phyloP scores from a whole-genome alignment of 2,329 filamentous ascomycete genomes.

The Sarocladium oryzae region DNA sequence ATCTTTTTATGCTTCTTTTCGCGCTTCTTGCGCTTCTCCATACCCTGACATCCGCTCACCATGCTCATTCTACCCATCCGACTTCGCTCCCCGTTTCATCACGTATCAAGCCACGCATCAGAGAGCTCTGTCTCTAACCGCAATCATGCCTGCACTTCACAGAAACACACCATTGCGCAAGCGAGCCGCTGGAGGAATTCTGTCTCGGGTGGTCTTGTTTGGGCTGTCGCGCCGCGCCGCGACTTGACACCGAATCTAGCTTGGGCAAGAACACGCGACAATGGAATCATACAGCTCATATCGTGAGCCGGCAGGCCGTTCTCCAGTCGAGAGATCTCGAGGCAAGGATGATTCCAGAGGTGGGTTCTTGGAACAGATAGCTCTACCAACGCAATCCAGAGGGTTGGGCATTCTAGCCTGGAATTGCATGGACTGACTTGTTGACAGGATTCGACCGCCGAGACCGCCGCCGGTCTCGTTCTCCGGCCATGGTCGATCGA shows the following conservation, averaged over 20 bases:
- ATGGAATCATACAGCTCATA: conserved; percentile 53
- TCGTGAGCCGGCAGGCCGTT: conserved; percentile 45
- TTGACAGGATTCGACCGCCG: conserved; percentile 49
- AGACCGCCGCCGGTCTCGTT: conserved; percentile 61
- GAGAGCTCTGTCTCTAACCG: conserved; percentile 14
- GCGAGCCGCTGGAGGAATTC: too few species aligned
- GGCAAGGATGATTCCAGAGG: conserved; percentile 40
- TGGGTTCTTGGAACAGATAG: conserved; percentile 4
- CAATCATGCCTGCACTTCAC: conserved; percentile 15
- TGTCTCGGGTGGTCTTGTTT: neutral
- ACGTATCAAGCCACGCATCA: neutral
- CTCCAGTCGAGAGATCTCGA: conserved; percentile 48
- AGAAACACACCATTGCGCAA: neutral
- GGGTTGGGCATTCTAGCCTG: too few species aligned
- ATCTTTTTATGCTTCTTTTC: conserved; percentile 2
- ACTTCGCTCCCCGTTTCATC: conserved; percentile 5
- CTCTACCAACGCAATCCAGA: too few species aligned
- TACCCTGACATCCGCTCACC: conserved; percentile 17
- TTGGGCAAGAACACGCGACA: conserved; percentile 9
- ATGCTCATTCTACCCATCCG: conserved; percentile 9
- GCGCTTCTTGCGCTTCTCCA: neutral
- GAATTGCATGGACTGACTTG: too few species aligned
- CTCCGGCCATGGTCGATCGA: conserved; percentile 61
- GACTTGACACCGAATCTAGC: neutral
- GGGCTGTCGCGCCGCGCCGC: neutral